Evolutionary conservation across 345 rosid genomes (phyloP), one percentile per base, ranked within the genome.

Genomic region (Eucalyptus sideroxylon): DNA sequence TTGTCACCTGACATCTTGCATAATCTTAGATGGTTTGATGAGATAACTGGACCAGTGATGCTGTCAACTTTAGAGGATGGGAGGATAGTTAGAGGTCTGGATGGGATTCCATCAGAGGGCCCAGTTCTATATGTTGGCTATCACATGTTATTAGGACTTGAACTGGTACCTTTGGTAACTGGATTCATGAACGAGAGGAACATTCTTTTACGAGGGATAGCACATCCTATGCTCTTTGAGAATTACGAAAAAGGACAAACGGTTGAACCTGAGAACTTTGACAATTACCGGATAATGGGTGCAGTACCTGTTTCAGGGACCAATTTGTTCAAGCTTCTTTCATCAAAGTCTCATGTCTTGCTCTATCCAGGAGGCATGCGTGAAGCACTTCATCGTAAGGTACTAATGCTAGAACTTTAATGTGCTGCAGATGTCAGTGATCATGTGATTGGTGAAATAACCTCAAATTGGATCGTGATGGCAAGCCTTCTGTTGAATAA

Each of bases 321-420:
- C 56, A 93, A 92, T 81, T 91, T 96, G 24, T 96, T 92, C 93
- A 95, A 94, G 86, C 94, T 97, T 90, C 87, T 96, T 27, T 92
- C 96, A 27, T 92, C 92, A 55, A 96, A 95, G 91, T 89, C 97
- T 93, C 97, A 96, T 87, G 93, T 93, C 65, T 93, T 97, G 83
- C 88, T 96, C 88, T 97, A 96, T 91, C 99, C 99, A 30, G 98
- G 98, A 88, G 99, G 99, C 62, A 89, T 91, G 86, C 98, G 98
- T 31, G 99, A 96, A 93, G 98, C 96, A 86, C 92, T 94, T 86
- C 99, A 97, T 87, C 92, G 95, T 81, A 97, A 96, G 98, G 98
- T 97, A 91, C 34, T n/a, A 44, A 40, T 56, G 42, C 47, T 17
- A 62, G 26, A 24, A 45, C 44, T 15, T 45, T 51, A 23, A 53